A percentile compares a stretch with the other conserved stretches of the same genome.
Conservation (phyloP, 2,329 filamentous ascomycete species). For the Stagonosporopsis tanaceti region DNA sequence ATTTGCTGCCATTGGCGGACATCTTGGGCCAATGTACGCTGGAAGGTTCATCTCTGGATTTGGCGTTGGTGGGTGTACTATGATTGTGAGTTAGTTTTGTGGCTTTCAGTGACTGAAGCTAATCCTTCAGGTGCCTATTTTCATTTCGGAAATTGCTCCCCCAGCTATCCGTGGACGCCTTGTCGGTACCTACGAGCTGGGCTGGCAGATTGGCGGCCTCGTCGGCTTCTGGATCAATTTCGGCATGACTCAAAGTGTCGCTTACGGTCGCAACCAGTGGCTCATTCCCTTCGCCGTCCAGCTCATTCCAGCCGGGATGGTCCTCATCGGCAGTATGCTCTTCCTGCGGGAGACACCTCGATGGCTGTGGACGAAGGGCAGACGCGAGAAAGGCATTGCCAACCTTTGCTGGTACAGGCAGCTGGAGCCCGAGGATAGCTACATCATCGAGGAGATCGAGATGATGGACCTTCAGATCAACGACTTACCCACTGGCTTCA, state of each 20-base stretch:
- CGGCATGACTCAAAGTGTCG: conserved; percentile 55
- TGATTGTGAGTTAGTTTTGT: conserved; percentile 38
- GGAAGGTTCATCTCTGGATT: conserved; percentile 67
- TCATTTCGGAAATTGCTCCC: conserved; percentile 66
- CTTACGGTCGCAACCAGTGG: conserved; percentile 55
- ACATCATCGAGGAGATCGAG: conserved; percentile 76
- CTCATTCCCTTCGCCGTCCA: conserved; percentile 66
- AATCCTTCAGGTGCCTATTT: conserved; percentile 63
- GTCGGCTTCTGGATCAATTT: conserved; percentile 58
- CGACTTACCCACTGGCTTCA: conserved; percentile 75
- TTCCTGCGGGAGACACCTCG: conserved; percentile 56
- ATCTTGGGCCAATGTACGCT: conserved; percentile 65
- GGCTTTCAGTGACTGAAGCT: neutral
- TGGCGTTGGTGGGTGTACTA: conserved; percentile 60
- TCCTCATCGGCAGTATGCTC: conserved; percentile 54
- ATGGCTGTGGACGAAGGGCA: conserved; percentile 54
- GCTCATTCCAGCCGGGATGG: conserved; percentile 70
- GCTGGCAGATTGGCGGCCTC: conserved; percentile 58
- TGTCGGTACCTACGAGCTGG: conserved; percentile 59
- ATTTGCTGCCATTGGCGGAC: conserved; percentile 60
- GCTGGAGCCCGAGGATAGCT: conserved; percentile 64
- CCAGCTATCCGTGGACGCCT: conserved; percentile 66
- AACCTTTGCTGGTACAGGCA: conserved; percentile 71
- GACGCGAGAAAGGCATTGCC: conserved; percentile 51
- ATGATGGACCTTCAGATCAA: conserved; percentile 76